Evolutionary conservation across 208 protist genomes (phyloP), one percentile per base, ranked within the genome.

Genomic region (Trypanosoma conorhini): DNA sequence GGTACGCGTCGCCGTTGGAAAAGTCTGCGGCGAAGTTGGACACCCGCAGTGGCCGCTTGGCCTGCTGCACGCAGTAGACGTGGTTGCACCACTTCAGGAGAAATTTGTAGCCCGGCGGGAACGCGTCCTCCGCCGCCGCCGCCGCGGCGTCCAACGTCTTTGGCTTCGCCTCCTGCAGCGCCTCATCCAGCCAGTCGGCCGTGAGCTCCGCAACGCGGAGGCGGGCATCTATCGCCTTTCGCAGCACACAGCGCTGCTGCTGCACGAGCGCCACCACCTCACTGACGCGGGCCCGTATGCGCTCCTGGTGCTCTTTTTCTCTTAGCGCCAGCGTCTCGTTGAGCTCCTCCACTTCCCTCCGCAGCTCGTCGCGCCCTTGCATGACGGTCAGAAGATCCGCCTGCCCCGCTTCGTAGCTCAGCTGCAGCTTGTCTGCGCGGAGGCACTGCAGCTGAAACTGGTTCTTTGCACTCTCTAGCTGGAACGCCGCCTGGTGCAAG

Each of bases 381-480:
- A 64, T 62, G 19, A 85, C 73, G 0, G n/a, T 30, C n/a, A 69
- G 72, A 51, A 88, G 58, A 35, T 87, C 80, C 26, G 72, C 75
- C 46, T 85, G 76, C 21, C 70, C 65, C 57, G 90, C 72, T 70
- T 87, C 85, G 9, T 76, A 74, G 15, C 74, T 77, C 22, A 91
- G 70, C 44, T 89, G 79, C 42, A 92, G 79, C 26, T 84, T 81
- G 46, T 96, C 88, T 15, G 88, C 77, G 28, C 88, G 87, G 71
- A 91, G 86, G 65, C 91, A 96, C 77, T 96, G 88, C 69, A 96
- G 79, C 74, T 96, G 88, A 68, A 94, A 96, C 70, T 94, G 91
- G 66, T 91, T 92, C 79, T 96, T 96, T 15, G 89, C 87, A 44
- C 85, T 92, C 70, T 94, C 91, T 21, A 96, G 69, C 62, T 96